phyloP scores from a whole-genome alignment of 345 rosid species.

The Populus ilicifolia region DNA sequence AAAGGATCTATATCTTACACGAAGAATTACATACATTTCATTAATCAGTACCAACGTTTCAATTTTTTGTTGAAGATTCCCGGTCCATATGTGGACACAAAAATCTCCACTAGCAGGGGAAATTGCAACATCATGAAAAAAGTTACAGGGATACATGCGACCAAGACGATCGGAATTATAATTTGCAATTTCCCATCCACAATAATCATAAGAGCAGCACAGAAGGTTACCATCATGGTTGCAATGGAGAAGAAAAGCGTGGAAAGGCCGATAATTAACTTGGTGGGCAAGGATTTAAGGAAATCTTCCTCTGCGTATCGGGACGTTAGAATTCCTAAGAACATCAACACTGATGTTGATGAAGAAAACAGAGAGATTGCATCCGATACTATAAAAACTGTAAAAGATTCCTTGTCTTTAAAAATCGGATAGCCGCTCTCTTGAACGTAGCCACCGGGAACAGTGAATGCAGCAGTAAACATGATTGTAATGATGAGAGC shows the following conservation, averaged over 20 bases:
- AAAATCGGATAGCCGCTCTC: background rate
- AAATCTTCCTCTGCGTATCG: too few species aligned
- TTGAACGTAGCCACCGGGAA: background rate
- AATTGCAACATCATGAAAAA: background rate
- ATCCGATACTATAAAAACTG: too few species aligned
- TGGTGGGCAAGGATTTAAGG: too few species aligned
- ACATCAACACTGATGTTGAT: background rate
- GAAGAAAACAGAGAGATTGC: background rate
- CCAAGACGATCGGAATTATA: background rate
- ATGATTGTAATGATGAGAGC: background rate
- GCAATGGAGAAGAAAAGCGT: background rate
- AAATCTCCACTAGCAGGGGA: background rate
- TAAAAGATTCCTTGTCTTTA: background rate
- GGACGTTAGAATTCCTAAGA: background rate
- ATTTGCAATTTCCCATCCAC: background rate
- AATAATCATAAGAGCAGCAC: background rate
- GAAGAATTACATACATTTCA: too few species aligned
- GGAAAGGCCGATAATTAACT: too few species aligned
- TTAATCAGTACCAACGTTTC: background rate
- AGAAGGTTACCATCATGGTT: background rate
- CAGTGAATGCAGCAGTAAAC: background rate
- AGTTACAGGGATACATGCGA: background rate
- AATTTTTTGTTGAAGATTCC: background rate
- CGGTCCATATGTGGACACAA: background rate
- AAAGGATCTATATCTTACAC: too few species aligned